Evolutionary conservation across 140 eudicot genomes (phyloP), one percentile per base, ranked within the genome.

Genomic region (Bidens hawaiensis): DNA sequence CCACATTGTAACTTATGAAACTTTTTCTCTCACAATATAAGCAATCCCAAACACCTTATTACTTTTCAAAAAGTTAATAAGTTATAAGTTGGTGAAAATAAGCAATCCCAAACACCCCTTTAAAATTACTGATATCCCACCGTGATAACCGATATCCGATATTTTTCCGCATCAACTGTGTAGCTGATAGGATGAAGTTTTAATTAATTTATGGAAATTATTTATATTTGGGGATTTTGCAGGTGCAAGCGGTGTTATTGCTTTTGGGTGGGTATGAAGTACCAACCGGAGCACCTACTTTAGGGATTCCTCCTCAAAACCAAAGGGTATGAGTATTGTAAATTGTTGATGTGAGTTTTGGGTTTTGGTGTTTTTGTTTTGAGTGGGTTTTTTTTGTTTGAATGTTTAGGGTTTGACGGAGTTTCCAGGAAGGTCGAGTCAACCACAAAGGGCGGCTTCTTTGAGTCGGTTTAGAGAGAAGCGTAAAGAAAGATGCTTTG

Each of bases 161-260:
- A n/a, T n/a, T n/a, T n/a, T n/a, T n/a, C n/a, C n/a, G n/a, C n/a
- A n/a, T n/a, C n/a, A n/a, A n/a, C n/a, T n/a, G n/a, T n/a, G n/a
- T n/a, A n/a, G n/a, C n/a, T n/a, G n/a, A n/a, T n/a, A n/a, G n/a
- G n/a, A n/a, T n/a, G n/a, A n/a, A n/a, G n/a, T n/a, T n/a, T n/a
- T n/a, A n/a, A n/a, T n/a, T n/a, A n/a, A 42, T 46, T 27, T 5
- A n/a, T 43, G 50, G 19, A 14, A 43, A 43, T 5, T 13, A 1
- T 10, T 58, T 57, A 9, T 62, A 2, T 36, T 36, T 52, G 46
- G 43, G 41, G 41, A 50, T 38, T 53, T 17, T 70, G 40, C 80
- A 91, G 99, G 99, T 91, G 71, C 99, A 87, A 81, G 96, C 95
- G 66, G 96, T 91, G 66, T 78, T 91, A 58, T 67, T 91, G 69